phyloP scores from a whole-genome alignment of 306 rosid genomes.

The Corylus heterophylla region DNA sequence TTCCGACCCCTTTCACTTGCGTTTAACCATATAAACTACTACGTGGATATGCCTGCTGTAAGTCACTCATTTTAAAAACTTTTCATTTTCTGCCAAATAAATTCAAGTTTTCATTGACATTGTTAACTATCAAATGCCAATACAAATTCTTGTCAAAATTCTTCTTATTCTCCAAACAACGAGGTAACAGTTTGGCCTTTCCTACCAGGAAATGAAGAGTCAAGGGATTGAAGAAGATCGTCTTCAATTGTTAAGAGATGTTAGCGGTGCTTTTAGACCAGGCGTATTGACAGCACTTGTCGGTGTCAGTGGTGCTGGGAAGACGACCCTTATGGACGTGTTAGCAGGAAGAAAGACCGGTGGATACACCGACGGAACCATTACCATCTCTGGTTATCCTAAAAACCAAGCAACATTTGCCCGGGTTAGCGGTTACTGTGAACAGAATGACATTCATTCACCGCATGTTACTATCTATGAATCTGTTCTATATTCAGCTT shows the following conservation, averaged over 20 bases:
- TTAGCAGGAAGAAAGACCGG: too few species aligned
- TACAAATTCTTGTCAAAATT: background rate
- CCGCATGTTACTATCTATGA: too few species aligned
- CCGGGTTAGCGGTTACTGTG: too few species aligned
- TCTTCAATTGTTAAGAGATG: constrained; percentile 68
- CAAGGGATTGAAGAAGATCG: constrained; percentile 47
- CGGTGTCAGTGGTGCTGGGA: too few species aligned
- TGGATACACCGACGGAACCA: too few species aligned
- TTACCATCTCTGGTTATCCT: too few species aligned
- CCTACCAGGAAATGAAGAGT: constrained; percentile 63
- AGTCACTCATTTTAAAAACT: constrained; percentile 22
- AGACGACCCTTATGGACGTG: too few species aligned
- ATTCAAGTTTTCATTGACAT: background rate
- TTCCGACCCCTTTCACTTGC: constrained; percentile 70
- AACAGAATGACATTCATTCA: too few species aligned
- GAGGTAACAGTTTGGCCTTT: background rate
- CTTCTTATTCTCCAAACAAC: background rate
- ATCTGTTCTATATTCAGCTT: too few species aligned
- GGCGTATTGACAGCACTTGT: too few species aligned
- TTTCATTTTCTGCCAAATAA: background rate
- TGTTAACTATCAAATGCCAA: background rate
- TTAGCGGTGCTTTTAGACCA: constrained; percentile 18
- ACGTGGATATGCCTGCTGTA: constrained; percentile 75
- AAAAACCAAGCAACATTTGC: too few species aligned
- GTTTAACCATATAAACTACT: constrained; percentile 69